A percentile compares a stretch with the other conserved stretches of the same genome.
Conservation (phyloP, 345 rosid species). For the Microthlaspi erraticum region DNA sequence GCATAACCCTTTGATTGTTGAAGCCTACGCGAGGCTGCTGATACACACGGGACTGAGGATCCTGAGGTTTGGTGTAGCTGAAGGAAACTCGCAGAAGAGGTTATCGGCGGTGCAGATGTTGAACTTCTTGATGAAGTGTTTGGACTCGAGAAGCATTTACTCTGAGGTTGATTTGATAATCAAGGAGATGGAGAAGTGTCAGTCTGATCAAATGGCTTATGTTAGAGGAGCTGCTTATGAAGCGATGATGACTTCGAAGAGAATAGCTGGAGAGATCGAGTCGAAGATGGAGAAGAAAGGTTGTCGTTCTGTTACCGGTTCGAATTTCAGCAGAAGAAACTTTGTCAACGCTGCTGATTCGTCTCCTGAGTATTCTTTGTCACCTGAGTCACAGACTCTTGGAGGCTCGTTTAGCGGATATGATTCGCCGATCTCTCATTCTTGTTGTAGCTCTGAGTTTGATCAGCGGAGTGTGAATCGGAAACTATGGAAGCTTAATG, state of each 20-base stretch:
- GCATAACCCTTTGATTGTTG: conserved; percentile 80
- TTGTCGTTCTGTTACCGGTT: conserved; percentile 65
- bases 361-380: conserved; percentile 55
- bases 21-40: conserved; percentile 87
- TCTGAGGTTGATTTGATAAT: conserved; percentile 75
- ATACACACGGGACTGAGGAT: conserved; percentile 74
- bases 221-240: conserved; percentile 94
- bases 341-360: conserved; percentile 32
- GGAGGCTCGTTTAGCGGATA: conserved; percentile 48
- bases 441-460: conserved; percentile 48
- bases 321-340: conserved; percentile 53
- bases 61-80: conserved; percentile 58
- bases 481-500: conserved; percentile 52
- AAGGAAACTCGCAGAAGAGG: conserved; percentile 83
- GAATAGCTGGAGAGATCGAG: conserved; percentile 59
- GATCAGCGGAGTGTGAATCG: conserved; percentile 70
- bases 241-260: conserved; percentile 79
- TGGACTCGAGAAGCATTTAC: conserved; percentile 76
- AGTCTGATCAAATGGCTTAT: conserved; percentile 84
- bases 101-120: conserved; percentile 90
- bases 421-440: conserved; percentile 44
- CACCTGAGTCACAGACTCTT: conserved; percentile 81
- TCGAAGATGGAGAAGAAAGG: conserved; percentile 67
- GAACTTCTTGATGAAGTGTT: conserved; percentile 79
- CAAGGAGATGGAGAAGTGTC: conserved; percentile 83